These are phyloP conservation scores for Rhodotorula glutinis DNA, from an alignment of 1,284 basidiomycete genomes.

Conservation along the genomic window DNA sequence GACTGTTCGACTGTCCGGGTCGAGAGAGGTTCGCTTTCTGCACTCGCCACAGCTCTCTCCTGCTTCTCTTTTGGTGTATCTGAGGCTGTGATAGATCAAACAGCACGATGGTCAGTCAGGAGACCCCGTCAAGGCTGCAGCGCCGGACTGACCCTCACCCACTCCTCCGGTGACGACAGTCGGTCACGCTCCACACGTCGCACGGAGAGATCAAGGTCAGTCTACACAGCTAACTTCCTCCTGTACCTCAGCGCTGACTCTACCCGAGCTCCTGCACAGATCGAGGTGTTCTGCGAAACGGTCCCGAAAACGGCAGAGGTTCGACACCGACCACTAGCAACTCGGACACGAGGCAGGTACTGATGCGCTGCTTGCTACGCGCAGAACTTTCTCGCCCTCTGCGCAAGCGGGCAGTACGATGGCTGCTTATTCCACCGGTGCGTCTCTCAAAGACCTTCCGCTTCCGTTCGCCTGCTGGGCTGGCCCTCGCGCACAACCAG, in stretches of 20 bases:
- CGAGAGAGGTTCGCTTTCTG: no score
- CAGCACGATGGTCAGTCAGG: no score
- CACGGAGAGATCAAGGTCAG: slow-evolving; percentile 89
- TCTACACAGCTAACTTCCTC: slow-evolving; percentile 19
- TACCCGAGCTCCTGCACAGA: slow-evolving; percentile 54
- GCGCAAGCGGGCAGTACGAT: slow-evolving; percentile 85
- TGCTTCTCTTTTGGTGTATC: no score
- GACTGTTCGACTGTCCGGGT: no score
- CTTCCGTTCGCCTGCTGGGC: neutral
- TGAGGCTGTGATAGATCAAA: no score
- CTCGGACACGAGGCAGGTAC: neutral
- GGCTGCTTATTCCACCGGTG: slow-evolving; percentile 75
- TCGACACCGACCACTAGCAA: slow-evolving; percentile 29
- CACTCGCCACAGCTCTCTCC: no score
- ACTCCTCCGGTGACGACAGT: slow-evolving; percentile 55
- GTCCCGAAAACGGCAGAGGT: slow-evolving; percentile 92
- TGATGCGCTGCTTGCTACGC: neutral
- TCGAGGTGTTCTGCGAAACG: slow-evolving; percentile 95
- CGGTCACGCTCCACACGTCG: slow-evolving; percentile 89
- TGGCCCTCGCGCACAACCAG: no score
- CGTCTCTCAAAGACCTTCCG: slow-evolving; percentile 33
- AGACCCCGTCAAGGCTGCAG: no score
- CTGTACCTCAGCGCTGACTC: slow-evolving; percentile 5
- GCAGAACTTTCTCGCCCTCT: slow-evolving; percentile 91
- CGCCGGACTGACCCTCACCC: no score